Percentiles rank a stretch among this genome's conserved stretches.
phyloP scores from a whole-genome alignment of 2,329 filamentous ascomycete genomes.

The Trichoderma oligosporum region DNA sequence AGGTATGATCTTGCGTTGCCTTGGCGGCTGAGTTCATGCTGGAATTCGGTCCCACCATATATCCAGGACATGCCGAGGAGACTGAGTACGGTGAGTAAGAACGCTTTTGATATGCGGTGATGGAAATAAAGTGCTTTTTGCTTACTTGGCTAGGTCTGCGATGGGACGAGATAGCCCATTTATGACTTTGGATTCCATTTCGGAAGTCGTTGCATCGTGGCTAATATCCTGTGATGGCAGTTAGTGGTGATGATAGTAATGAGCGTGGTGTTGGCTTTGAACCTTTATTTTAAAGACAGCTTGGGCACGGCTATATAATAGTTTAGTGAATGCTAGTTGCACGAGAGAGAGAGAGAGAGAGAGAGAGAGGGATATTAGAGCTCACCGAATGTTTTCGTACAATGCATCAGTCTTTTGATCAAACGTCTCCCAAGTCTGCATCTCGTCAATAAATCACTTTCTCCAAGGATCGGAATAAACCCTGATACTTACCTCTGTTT shows the following conservation, averaged over 20 bases:
- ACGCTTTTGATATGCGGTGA: neutral
- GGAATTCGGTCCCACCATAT: slow-evolving; percentile 14
- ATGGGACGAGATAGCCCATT: slow-evolving; percentile 9
- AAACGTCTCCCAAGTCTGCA: slow-evolving; percentile 9
- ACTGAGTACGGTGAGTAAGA: slow-evolving; percentile 15
- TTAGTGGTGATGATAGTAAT: neutral
- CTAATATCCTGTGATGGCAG: slow-evolving; percentile 5
- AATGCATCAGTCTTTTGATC: slow-evolving; percentile 4
- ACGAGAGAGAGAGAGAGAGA: neutral
- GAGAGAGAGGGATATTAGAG: neutral
- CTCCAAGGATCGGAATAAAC: neutral
- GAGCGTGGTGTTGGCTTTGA: neutral
- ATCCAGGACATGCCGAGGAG: slow-evolving; percentile 18
- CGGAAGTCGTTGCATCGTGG: slow-evolving; percentile 11
- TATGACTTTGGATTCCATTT: slow-evolving; percentile 18
- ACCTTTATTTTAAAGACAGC: slow-evolving; percentile 14
- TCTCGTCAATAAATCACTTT: neutral
- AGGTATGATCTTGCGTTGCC: slow-evolving; percentile 13
- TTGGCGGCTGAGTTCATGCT: slow-evolving; percentile 13
- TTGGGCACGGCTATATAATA: neutral
- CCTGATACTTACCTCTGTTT: slow-evolving; percentile 12
- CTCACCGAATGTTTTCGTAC: slow-evolving; percentile 15
- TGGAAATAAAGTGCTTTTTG: neutral
- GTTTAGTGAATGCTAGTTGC: neutral
- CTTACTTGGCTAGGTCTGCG: slow-evolving; percentile 17